Evolutionary conservation across 2,329 filamentous ascomycete genomes (phyloP).

Genomic region (Sporothrix humicola): DNA sequence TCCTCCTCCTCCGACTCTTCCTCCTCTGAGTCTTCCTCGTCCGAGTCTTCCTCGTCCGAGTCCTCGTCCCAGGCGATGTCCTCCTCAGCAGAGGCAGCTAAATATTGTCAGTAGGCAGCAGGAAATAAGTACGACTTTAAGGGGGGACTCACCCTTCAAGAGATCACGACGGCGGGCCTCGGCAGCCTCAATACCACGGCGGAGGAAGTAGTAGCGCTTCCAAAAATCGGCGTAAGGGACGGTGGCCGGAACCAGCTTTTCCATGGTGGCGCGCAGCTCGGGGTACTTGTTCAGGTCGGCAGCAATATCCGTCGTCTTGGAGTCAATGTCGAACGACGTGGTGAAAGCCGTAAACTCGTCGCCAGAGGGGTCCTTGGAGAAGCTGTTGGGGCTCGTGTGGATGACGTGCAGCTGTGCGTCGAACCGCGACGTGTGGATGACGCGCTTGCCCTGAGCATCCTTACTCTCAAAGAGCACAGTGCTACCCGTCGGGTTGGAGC

Average conservation of each 20-base stretch:
- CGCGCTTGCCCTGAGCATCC: conserved; percentile 84
- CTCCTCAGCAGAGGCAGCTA: conserved; percentile 72
- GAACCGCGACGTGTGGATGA: conserved; percentile 92
- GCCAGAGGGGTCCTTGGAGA: conserved; percentile 78
- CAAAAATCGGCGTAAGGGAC: conserved; percentile 92
- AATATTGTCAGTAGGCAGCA: conserved; percentile 45
- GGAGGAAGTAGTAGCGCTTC: conserved; percentile 93
- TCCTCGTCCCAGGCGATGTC: conserved; percentile 73
- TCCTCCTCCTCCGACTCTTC: conserved; percentile 34
- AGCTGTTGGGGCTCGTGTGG: conserved; percentile 81
- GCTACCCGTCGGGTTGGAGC: conserved; percentile 39
- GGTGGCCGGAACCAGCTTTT: conserved; percentile 89
- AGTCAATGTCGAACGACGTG: conserved; percentile 76
- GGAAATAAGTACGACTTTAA: conserved; percentile 14
- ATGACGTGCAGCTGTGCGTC: conserved; percentile 96
- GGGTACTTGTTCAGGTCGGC: conserved; percentile 83
- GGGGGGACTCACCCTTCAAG: conserved; percentile 71
- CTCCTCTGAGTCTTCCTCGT: conserved; percentile 33
- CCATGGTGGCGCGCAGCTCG: conserved; percentile 87
- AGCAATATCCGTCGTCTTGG: conserved; percentile 83
- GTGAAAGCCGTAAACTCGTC: conserved; percentile 77
- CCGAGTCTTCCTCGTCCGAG: conserved; percentile 41
- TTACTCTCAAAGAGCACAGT: conserved; percentile 91
- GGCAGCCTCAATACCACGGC: conserved; percentile 90
- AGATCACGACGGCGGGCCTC: conserved; percentile 88